A percentile compares a stretch with the other conserved stretches of the same genome.
Conservation (phyloP, 257 asterid species). For the Rehmannia glutinosa region DNA sequence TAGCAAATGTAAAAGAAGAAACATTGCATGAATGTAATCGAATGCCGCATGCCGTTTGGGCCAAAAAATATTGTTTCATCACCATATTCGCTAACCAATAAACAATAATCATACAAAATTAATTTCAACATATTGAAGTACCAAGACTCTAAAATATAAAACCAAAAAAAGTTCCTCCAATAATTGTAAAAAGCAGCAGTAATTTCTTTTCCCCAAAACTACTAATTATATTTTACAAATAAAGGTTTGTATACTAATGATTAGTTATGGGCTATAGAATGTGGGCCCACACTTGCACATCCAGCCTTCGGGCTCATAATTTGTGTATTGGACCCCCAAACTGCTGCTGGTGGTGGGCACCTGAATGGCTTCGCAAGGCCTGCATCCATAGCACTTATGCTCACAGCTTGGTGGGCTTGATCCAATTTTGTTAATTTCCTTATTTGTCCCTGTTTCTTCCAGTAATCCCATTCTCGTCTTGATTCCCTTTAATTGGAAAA, state of each 20-base stretch:
- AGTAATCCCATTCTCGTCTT: neutral
- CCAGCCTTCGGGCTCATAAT: constrained; percentile 91
- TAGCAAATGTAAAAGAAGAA: too few species aligned
- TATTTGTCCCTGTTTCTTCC: neutral
- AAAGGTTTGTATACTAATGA: neutral
- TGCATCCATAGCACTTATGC: constrained; percentile 79
- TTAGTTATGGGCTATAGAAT: constrained; percentile 42
- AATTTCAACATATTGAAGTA: too few species aligned
- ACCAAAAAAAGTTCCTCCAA: neutral
- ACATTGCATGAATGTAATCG: too few species aligned
- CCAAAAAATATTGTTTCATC: too few species aligned
- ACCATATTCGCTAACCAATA: too few species aligned
- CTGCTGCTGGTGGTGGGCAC: constrained; percentile 51
- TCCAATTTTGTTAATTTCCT: constrained; percentile 37
- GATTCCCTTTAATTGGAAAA: neutral
- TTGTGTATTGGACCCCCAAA: constrained; percentile 62
- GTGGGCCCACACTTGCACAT: constrained; percentile 85
- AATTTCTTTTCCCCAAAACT: neutral
- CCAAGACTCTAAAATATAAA: too few species aligned
- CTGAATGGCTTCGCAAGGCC: constrained; percentile 77
- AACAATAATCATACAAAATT: too few species aligned
- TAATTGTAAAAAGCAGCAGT: neutral
- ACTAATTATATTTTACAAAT: neutral
- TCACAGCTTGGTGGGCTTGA: constrained; percentile 82
- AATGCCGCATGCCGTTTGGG: too few species aligned